Evolutionary conservation across 768 basidiomycete species (phyloP).

Genomic region (Lactarius hatsudake): DNA sequence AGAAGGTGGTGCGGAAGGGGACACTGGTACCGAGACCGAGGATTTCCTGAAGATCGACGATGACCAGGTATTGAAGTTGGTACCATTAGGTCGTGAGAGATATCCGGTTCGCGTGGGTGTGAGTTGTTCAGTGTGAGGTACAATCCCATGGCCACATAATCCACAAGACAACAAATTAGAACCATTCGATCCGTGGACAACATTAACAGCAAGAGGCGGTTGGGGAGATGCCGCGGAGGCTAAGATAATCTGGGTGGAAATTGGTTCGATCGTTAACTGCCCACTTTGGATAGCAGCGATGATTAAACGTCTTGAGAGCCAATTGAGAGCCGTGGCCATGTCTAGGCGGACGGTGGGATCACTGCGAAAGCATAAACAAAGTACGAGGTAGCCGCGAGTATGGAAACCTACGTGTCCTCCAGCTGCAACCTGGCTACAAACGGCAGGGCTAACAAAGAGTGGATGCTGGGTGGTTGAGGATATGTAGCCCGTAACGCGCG

Average conservation of each 20-base stretch:
- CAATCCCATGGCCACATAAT: constrained; percentile 67
- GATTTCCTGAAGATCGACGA: constrained; percentile 57
- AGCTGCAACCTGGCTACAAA: constrained; percentile 70
- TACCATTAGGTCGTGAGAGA: constrained; percentile 31
- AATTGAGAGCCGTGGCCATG: constrained; percentile 89
- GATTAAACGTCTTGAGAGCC: constrained; percentile 86
- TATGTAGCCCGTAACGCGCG: constrained; percentile 65
- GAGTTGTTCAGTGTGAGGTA: constrained; percentile 37
- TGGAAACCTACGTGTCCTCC: constrained; percentile 83
- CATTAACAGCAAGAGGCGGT: constrained; percentile 29
- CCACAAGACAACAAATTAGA: constrained; percentile 66
- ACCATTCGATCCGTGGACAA: constrained; percentile 45
- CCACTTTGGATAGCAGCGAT: constrained; percentile 82
- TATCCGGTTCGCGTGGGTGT: constrained; percentile 37
- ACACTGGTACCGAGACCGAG: constrained; percentile 35
- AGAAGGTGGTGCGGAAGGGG: constrained; percentile 37
- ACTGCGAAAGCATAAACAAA: constrained; percentile 41
- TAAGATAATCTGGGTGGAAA: constrained; percentile 59
- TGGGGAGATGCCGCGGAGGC: constrained; percentile 46
- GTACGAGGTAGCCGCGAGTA: constrained; percentile 19
- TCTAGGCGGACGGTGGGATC: constrained; percentile 93
- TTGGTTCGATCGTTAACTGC: constrained; percentile 85
- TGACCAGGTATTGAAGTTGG: constrained; percentile 47
- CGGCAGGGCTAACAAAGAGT: constrained; percentile 71
- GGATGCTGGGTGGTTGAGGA: constrained; percentile 60